Base-by-base conservation (phyloP, 805 yeast genomes). In the Cyberlindnera lachancei region DNA sequence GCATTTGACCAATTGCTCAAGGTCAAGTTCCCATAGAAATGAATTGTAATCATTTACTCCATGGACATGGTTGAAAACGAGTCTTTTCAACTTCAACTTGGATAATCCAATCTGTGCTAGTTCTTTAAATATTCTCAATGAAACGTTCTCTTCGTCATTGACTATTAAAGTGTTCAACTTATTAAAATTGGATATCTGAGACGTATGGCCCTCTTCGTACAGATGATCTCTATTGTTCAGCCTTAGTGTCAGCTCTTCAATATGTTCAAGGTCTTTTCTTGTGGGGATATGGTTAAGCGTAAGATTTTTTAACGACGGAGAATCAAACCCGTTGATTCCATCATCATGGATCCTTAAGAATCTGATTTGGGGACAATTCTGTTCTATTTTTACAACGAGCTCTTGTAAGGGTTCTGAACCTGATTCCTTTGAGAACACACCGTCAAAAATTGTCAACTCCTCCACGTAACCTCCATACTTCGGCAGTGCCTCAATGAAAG, bases 51-150 rank as follows among this genome's bases (percentile, higher is more conserved):
- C 66, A 25, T 56, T 61, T 18, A 60, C 52, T 1, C 68, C 70
- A 43, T 73, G 78, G 25, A 65, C 61, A 36, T 64, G 65, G 23
- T 64, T 58, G 24, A 73, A 45, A 24, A 59, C 61, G 21, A 73
- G 43, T 4, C 56, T 44, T 15, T 43, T 49, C 14, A 72, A 38
- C 14, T 42, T 48, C 13, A 72, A 37, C 1, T 48, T 36, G 1
- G 56, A 28, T 16, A 44, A 33, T 3, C 20, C 29, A 2, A 32
- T 25, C 11, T 52, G 48, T 4, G 51, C 10, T 4, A 64, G 24
- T 14, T 39, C 43, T 23, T 59, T 48, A 13, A 70, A 42, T 6
- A 69, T 45, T 15, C 59, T 44, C 7, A 58, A 42, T 4, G 67
- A 53, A 2, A 68, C 61, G 22, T 53, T 44, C 18, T 61, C 58